phyloP scores from a whole-genome alignment of 2,329 filamentous ascomycete genomes.

The Cladorrhinum sp. region DNA sequence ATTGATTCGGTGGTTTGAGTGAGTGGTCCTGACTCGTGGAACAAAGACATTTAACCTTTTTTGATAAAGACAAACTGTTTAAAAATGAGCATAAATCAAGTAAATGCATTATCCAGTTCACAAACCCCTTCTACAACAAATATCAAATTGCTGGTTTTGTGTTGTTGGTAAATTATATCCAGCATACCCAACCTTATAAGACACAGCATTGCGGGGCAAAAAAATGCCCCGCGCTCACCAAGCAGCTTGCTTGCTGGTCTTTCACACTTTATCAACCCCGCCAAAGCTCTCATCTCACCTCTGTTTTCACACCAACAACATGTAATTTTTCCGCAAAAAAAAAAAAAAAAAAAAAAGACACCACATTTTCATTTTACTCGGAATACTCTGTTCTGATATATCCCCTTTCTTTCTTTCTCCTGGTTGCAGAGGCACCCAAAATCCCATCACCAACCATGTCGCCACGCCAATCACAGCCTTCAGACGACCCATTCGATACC shows the following conservation, averaged over 20 bases:
- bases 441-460: constrained; percentile 8
- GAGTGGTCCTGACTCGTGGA: background rate
- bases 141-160: too few species aligned
- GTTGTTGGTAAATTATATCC: background rate
- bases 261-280: background rate
- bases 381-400: too few species aligned
- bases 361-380: too few species aligned
- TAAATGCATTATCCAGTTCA: background rate
- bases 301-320: background rate
- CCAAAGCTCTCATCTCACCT: background rate
- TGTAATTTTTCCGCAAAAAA: background rate
- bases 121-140: too few species aligned
- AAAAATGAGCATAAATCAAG: too few species aligned
- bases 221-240: constrained; percentile 18
- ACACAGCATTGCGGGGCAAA: constrained; percentile 6
- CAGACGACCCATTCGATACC: constrained; percentile 52
- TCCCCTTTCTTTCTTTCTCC: background rate
- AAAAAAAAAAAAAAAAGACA: too few species aligned
- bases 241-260: background rate
- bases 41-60: background rate
- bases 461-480: constrained; percentile 8
- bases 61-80: background rate
- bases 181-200: background rate
- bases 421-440: too few species aligned
- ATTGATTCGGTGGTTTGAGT: constrained; percentile 23